Base-by-base conservation (phyloP, 768 basidiomycete species). In the Holtermanniella nyarrowii region DNA sequence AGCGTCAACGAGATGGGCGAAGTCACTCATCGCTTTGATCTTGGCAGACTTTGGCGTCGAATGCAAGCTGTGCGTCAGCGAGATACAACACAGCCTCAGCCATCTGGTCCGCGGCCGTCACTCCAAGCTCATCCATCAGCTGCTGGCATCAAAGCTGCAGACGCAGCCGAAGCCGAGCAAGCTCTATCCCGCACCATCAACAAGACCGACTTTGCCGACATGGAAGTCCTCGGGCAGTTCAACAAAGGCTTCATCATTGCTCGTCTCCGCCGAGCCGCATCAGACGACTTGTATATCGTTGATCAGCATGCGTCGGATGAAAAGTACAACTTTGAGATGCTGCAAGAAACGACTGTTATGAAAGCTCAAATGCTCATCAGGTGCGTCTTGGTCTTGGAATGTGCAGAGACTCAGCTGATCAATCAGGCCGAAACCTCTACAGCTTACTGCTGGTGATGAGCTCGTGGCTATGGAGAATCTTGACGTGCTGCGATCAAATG, bases 291-390 rank as follows among this genome's bases (percentile, higher is more conserved):
- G 40, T 97, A 96, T 73, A 89, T 99, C 56, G 79, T 97, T 16
- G 93, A 97, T 62, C 93, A 97, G 66, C 93, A 97, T 70, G 93
- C 93, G 3, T 83, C 88, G 4, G 95, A 99, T 71, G 95, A 97
- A 72, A 97, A 97, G 74, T 96, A 87, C 73, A 97, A 97, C 68
- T 97, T 97, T 66, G 95, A 97, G 76, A 85, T 80, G 1, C 73
- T 97, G 52, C 93, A 97, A 70, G 77, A 80, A 58, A 88, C 82
- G n/a, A 96, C 91, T 11, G 79, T 78, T 47, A 90, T 99, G 52
- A 79, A 86, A 59, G 86, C 85, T 1, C 93, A 97, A 62, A 81
- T 75, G 54, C 75, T 97, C 3, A 80, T 93, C 68, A 77, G 78
- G 91, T 91, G 58, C 73, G 42, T 10, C 18, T n/a, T 7, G 13